Evolutionary conservation across 768 basidiomycete genomes (phyloP).

Genomic region (Tephrocybe sp.): DNA sequence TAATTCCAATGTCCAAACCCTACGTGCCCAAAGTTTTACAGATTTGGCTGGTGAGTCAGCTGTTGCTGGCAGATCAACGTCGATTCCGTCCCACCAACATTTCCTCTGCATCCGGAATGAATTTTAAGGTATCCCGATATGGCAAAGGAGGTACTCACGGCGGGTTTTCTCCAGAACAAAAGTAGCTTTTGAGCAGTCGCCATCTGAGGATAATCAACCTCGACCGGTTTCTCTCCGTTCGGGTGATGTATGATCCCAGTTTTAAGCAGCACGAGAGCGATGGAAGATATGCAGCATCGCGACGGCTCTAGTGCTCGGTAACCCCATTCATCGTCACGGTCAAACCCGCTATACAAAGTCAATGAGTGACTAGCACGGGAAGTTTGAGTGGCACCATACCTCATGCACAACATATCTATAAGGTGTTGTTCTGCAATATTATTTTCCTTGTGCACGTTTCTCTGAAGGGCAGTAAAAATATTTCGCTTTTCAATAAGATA

Average conservation of each 20-base stretch:
- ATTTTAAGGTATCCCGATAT: neutral
- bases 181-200: slow-evolving; percentile 95
- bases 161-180: slow-evolving; percentile 98
- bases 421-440: slow-evolving; percentile 98
- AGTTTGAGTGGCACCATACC: slow-evolving; percentile 44
- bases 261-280: slow-evolving; percentile 95
- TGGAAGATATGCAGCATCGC: slow-evolving; percentile 96
- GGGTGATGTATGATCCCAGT: slow-evolving; percentile 88
- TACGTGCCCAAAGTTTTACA: slow-evolving; percentile 93
- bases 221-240: slow-evolving; percentile 66
- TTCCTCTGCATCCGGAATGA: slow-evolving; percentile 64
- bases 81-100: slow-evolving; percentile 99
- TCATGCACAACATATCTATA: slow-evolving; percentile 99
- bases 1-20: slow-evolving; percentile 98
- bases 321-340: slow-evolving; percentile 98
- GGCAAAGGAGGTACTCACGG: slow-evolving; percentile 52
- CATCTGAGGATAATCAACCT: slow-evolving; percentile 91
- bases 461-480: slow-evolving; percentile 96
- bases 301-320: slow-evolving; percentile 94
- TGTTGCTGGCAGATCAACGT: slow-evolving; percentile 72
- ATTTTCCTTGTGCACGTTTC: slow-evolving; percentile 99
- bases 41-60: slow-evolving; percentile 48
- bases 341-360: slow-evolving; percentile 71
- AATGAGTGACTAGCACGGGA: neutral
- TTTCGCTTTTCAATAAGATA: slow-evolving; percentile 85